Percentiles rank a stretch among this genome's conserved stretches.
phyloP scores from a whole-genome alignment of 148 eudicot genomes.

The Arbutus unedo region DNA sequence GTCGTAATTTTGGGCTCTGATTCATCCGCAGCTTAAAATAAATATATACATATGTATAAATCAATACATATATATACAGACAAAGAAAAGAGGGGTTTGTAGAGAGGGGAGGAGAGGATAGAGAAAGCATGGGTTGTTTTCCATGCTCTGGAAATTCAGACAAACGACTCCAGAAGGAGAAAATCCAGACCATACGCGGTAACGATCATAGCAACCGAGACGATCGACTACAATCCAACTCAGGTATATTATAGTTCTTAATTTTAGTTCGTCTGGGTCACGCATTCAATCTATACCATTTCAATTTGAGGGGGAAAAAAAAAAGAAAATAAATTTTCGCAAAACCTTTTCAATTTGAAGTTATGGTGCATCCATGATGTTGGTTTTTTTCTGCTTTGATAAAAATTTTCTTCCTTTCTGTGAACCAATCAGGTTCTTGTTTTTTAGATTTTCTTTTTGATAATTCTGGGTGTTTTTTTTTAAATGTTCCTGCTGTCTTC shows the following conservation, averaged over 20 bases:
- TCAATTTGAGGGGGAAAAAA: background rate
- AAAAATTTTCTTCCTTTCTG: background rate
- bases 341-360: background rate
- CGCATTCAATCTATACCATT: background rate
- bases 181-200: background rate
- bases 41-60: background rate
- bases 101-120: background rate
- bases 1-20: conserved; percentile 10
- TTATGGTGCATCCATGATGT: background rate
- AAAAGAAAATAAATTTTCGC: background rate
- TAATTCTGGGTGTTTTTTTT: background rate
- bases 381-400: background rate
- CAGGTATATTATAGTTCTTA: conserved; percentile 13
- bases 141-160: conserved; percentile 22
- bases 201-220: conserved; percentile 13
- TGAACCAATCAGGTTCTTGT: background rate
- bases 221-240: conserved; percentile 19
- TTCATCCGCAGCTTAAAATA: background rate
- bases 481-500: background rate
- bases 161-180: conserved; percentile 13
- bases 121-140: conserved; percentile 28
- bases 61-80: background rate
- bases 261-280: background rate
- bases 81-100: background rate
- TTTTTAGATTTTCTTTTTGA: too few species aligned